phyloP scores from a whole-genome alignment of 495 filamentous ascomycete species.

The Lasiosphaeriaceae sp. region DNA sequence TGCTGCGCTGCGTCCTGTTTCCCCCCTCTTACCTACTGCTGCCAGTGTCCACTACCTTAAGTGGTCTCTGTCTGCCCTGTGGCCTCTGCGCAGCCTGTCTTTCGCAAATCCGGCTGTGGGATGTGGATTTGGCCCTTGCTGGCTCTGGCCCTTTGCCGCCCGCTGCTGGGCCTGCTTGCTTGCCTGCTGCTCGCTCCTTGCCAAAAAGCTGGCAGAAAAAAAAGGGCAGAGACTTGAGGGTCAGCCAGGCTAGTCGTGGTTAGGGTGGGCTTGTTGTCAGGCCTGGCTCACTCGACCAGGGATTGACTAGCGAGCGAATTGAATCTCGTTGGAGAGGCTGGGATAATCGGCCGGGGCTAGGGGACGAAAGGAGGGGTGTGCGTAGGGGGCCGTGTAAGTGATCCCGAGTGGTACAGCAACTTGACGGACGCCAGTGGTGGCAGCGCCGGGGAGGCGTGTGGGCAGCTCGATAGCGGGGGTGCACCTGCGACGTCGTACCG shows the following conservation, averaged over 20 bases:
- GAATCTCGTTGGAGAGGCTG: conserved; percentile 27
- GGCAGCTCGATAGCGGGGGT: conserved; percentile 17
- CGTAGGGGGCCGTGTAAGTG: conserved; percentile 17
- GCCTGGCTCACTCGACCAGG: conserved; percentile 21
- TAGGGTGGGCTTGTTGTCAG: conserved; percentile 26
- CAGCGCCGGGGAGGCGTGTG: conserved; percentile 21
- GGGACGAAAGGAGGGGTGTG: conserved; percentile 8
- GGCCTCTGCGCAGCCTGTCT: no score
- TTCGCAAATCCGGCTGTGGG: no score
- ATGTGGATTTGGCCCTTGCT: neutral
- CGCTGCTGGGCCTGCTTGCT: neutral
- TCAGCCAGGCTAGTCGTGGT: conserved; percentile 16
- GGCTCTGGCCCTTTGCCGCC: neutral
- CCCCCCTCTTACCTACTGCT: no score
- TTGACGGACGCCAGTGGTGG: conserved; percentile 7
- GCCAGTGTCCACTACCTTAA: no score
- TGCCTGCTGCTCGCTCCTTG: neutral
- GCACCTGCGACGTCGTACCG: conserved; percentile 20
- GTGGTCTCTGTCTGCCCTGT: no score
- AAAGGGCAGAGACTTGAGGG: conserved; percentile 17
- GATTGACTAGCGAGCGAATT: conserved; percentile 19
- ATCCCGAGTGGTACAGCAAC: conserved; percentile 13
- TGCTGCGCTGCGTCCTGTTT: no score
- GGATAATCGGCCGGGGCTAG: conserved; percentile 16
- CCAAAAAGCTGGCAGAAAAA: neutral